A percentile compares a stretch with the other conserved stretches of the same genome.
Evolutionary conservation across 2,329 filamentous ascomycete species (phyloP).

Genomic region (Neospermospora avenae): DNA sequence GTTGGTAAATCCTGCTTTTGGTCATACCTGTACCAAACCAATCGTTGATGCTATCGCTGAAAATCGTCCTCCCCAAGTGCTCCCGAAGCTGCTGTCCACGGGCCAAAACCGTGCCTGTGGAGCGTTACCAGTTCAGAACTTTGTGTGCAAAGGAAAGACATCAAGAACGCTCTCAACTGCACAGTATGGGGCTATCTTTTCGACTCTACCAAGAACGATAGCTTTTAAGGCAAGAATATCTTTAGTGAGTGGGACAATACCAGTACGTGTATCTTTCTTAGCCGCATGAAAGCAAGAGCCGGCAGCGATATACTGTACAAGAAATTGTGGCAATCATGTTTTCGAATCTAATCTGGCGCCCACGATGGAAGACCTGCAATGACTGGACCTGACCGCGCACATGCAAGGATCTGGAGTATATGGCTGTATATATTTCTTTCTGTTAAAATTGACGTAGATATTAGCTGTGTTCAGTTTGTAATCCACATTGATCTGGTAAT

Average conservation of each 20-base stretch:
- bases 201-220: neutral
- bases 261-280: neutral
- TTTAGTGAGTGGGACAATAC: too few species aligned
- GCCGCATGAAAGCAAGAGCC: neutral
- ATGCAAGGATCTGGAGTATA: neutral
- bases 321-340: neutral
- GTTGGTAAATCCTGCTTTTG: neutral
- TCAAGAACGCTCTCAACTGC: neutral
- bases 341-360: constrained; percentile 3
- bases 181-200: neutral
- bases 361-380: neutral
- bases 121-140: neutral
- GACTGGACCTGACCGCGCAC: neutral
- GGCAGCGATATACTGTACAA: neutral
- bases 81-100: neutral
- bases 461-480: neutral
- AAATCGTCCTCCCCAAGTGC: neutral
- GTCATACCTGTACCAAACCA: neutral
- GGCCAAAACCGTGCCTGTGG: neutral
- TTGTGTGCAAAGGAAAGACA: neutral
- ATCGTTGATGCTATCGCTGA: neutral
- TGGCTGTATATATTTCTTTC: neutral
- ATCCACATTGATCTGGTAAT: neutral
- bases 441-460: neutral
- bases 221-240: neutral